Evolutionary conservation across 2,329 filamentous ascomycete genomes (phyloP).

Genomic region (Aphanocladium album): DNA sequence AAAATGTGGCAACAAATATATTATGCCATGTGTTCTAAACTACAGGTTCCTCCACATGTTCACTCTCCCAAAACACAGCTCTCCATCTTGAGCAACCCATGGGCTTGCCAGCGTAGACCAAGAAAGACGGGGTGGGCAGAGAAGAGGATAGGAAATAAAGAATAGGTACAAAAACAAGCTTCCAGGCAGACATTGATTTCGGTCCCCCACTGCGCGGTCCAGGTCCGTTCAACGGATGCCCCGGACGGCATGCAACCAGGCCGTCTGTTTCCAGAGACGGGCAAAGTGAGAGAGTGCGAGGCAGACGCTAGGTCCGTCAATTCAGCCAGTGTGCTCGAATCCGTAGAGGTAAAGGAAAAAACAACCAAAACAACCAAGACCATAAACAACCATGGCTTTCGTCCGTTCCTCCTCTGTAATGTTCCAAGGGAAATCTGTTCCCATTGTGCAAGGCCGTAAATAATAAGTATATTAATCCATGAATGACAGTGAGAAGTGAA

Average conservation of each 20-base stretch:
- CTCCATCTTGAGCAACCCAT: neutral
- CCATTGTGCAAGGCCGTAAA: constrained; percentile 12
- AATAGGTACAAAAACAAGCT: constrained; percentile 3
- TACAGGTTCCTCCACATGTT: constrained; percentile 5
- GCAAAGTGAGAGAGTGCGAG: constrained; percentile 3
- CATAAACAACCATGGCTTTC: constrained; percentile 8
- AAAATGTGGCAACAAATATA: neutral
- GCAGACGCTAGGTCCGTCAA: constrained; percentile 9
- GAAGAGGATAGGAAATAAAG: neutral
- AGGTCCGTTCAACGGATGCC: constrained; percentile 13
- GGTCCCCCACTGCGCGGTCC: constrained; percentile 4
- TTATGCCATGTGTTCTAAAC: constrained; percentile 9
- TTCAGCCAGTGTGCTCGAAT: constrained; percentile 5
- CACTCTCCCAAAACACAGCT: neutral
- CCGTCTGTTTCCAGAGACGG: constrained; percentile 14
- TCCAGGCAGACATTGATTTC: constrained; percentile 4
- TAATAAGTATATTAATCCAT: constrained; percentile 18
- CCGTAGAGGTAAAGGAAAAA: neutral
- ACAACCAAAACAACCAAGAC: neutral
- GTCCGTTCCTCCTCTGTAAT: constrained; percentile 9
- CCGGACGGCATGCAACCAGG: constrained; percentile 13
- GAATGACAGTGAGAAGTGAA: constrained; percentile 36
- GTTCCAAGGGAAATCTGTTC: neutral
- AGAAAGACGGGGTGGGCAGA: neutral
- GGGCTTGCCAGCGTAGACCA: neutral